These are phyloP conservation scores for Globisporangium solare DNA, from an alignment of 352 stramenopile species.

Conservation along the genomic window DNA sequence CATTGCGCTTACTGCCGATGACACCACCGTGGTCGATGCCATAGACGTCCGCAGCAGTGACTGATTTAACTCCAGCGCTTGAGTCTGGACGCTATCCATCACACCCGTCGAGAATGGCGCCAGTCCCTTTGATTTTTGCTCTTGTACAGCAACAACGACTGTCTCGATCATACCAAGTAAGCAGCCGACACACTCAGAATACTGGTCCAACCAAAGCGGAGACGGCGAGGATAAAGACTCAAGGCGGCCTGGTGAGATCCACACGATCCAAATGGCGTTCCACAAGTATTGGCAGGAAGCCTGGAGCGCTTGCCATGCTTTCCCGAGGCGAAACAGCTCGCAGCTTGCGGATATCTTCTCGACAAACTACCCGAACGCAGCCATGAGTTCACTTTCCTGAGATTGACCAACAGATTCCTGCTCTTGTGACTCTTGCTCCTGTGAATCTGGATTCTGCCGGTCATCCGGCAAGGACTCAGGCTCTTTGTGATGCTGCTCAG, in stretches of 20 bases:
- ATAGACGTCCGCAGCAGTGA: slow-evolving; percentile 13
- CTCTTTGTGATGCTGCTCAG: neutral
- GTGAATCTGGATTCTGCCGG: neutral
- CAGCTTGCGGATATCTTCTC: slow-evolving; percentile 36
- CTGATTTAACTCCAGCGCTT: slow-evolving; percentile 7
- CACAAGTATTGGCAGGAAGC: slow-evolving; percentile 44
- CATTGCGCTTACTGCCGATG: slow-evolving; percentile 27
- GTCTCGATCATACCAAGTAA: slow-evolving; percentile 62
- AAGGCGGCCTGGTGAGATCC: slow-evolving; percentile 41
- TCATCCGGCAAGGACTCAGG: neutral
- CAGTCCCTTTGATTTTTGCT: slow-evolving; percentile 6
- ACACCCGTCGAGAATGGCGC: neutral
- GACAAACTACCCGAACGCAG: slow-evolving; percentile 29
- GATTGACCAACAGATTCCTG: neutral
- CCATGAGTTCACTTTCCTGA: slow-evolving; percentile 3
- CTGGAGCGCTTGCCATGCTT: slow-evolving; percentile 58
- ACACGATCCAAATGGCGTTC: slow-evolving; percentile 50
- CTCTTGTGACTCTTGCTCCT: neutral
- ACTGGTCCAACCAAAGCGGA: slow-evolving; percentile 10
- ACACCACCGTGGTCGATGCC: slow-evolving; percentile 32
- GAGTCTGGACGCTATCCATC: neutral
- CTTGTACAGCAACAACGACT: slow-evolving; percentile 15
- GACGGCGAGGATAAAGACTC: slow-evolving; percentile 8
- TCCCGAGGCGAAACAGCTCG: slow-evolving; percentile 34
- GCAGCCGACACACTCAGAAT: slow-evolving; percentile 31